Evolutionary conservation across 78 protist genomes (phyloP).

Genomic region (Reticulomyxa filosa): DNA sequence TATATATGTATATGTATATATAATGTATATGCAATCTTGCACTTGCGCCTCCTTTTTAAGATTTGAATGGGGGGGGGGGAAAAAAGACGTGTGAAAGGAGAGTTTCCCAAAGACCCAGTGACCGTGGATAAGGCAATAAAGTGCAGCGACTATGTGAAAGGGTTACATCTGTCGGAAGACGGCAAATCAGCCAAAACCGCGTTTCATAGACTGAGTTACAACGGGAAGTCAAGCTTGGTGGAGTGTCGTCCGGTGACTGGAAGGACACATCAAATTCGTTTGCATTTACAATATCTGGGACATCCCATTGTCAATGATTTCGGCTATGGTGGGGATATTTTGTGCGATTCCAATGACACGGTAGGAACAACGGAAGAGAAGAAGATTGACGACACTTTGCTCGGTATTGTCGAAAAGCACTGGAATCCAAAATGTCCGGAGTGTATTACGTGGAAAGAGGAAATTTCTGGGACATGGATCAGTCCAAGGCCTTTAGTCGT

Average conservation of each 20-base stretch:
- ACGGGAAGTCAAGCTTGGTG: not conserved
- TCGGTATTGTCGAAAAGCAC: not conserved
- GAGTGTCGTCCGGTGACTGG: slow-evolving; percentile 53
- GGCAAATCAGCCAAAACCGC: not conserved
- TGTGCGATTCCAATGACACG: not conserved
- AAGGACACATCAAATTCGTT: slow-evolving; percentile 67
- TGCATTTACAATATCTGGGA: slow-evolving; percentile 48
- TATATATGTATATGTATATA: too few species aligned
- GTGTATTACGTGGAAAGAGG: too few species aligned
- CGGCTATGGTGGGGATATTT: slow-evolving; percentile 16
- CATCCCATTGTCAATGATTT: slow-evolving; percentile 60
- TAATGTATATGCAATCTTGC: too few species aligned
- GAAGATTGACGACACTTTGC: not conserved
- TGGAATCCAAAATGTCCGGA: not conserved
- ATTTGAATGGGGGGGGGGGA: not conserved
- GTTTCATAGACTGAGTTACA: not conserved
- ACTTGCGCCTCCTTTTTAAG: not conserved
- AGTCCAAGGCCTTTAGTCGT: not conserved
- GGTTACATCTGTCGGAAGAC: not conserved
- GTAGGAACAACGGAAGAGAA: not conserved
- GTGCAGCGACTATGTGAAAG: not conserved
- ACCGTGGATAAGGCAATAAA: not conserved
- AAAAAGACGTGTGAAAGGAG: not conserved
- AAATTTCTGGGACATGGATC: not conserved
- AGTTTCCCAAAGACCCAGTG: not conserved